Evolutionary conservation across 371 early-diverging fungal species (phyloP), one percentile per base, ranked within the genome.

Genomic region (Smittium culicis): DNA sequence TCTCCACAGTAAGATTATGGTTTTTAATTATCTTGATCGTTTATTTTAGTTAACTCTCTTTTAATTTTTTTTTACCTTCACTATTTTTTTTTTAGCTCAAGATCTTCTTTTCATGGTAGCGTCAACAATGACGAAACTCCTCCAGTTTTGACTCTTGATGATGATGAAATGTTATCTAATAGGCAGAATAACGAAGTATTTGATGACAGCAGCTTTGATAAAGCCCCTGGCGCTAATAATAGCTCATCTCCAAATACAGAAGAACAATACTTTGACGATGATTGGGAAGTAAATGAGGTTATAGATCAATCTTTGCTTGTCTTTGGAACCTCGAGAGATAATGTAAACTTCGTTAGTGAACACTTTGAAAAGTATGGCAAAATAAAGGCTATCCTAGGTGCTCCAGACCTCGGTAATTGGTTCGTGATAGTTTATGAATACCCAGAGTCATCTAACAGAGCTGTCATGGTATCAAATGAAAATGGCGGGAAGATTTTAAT

Each of bases 111-210:
- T 25, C 60, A 59, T 31, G 60, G 60, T 16, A 59, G 60, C 60
- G 25, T 59, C 25, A 59, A 59, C 60, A 59, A 59, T 27, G 60
- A 59, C 60, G 60, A 59, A 25, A 11, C 25, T 11, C 60, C 60
- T 28, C 60, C 60, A 11, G 25, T 59, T 8, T 8, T 31, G 25
- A 59, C 60, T 28, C 60, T 59, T 16, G 60, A 59, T 14, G 60
- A 59, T 31, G 60, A 59, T 31, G 60, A 59, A 11, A 59, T 59
- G 60, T 27, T 59, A 8, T 16, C 5, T 27, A 8, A 8, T n/a
- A 31, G 31, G 25, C 8, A 31, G 14, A n/a, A 59, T 31, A n/a
- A 16, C 60, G 60, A 31, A 28, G 5, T 59, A 27, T 31, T 59
- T 59, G 31, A 45, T 45, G 14, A 5, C n/a, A n/a, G n/a, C 5